These are phyloP conservation scores for Amphirosellinia nigrospora DNA, from an alignment of 495 filamentous ascomycete species.

Conservation along the genomic window DNA sequence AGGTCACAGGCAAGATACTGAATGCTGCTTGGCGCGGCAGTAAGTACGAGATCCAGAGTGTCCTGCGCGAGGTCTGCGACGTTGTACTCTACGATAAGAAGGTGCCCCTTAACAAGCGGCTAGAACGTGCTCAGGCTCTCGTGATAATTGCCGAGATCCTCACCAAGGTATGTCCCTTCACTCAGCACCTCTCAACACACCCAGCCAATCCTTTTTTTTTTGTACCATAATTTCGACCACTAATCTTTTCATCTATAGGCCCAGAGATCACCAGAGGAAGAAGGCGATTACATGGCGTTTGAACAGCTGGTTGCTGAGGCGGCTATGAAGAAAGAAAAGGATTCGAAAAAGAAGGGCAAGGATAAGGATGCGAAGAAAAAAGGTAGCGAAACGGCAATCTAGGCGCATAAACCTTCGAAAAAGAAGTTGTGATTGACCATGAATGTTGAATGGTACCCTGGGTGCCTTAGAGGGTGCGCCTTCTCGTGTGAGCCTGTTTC, in stretches of 20 bases:
- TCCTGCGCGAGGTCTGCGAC: constrained; percentile 86
- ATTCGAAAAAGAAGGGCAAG: constrained; percentile 75
- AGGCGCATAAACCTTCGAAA: neutral
- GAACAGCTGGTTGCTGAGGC: constrained; percentile 98
- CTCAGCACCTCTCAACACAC: neutral
- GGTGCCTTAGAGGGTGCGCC: neutral
- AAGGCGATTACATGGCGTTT: constrained; percentile 98
- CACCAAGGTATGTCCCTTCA: constrained; percentile 64
- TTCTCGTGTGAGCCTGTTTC: neutral
- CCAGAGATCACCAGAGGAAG: constrained; percentile 89
- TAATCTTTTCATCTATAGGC: constrained; percentile 63
- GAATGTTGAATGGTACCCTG: neutral
- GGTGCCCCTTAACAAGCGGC: constrained; percentile 79
- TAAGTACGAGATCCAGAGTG: constrained; percentile 98
- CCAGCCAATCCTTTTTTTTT: neutral
- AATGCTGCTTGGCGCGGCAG: constrained; percentile 96
- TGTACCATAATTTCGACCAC: neutral
- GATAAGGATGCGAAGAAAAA: constrained; percentile 51
- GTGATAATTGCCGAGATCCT: constrained; percentile 88
- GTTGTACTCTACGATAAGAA: constrained; percentile 74
- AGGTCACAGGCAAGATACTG: constrained; percentile 97
- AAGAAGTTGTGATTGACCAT: neutral
- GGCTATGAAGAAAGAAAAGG: constrained; percentile 87
- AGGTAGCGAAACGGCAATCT: neutral
- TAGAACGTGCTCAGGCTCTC: constrained; percentile 90